phyloP scores from a whole-genome alignment of 257 asterid species.

The Pogostemon cablin region DNA sequence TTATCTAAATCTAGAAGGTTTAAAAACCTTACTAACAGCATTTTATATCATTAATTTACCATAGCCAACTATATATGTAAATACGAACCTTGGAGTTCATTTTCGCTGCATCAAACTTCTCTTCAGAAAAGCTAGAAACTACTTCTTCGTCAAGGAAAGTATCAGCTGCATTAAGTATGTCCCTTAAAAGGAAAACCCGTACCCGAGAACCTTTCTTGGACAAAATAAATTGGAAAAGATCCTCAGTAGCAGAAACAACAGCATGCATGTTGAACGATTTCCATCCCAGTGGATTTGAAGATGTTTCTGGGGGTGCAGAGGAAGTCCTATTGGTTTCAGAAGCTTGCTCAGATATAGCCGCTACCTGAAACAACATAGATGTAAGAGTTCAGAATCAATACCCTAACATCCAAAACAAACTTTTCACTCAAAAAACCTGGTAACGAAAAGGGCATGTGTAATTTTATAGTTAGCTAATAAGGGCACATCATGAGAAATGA shows the following conservation, averaged over 20 bases:
- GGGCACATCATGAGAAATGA: too few relatives aligned
- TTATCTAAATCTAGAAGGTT: too few relatives aligned
- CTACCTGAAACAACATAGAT: slow-evolving; percentile 52
- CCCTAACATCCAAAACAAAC: slow-evolving; percentile 8
- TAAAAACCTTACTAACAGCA: too few relatives aligned
- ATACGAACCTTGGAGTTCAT: slow-evolving; percentile 58
- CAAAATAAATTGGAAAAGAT: slow-evolving; percentile 77
- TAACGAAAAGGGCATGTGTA: not conserved
- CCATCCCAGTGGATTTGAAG: slow-evolving; percentile 61
- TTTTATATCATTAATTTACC: too few relatives aligned
- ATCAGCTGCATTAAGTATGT: slow-evolving; percentile 71
- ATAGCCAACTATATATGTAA: not conserved
- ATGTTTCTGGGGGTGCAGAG: slow-evolving; percentile 30
- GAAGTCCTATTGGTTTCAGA: slow-evolving; percentile 48
- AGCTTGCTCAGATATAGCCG: slow-evolving; percentile 79
- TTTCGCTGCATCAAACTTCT: slow-evolving; percentile 37
- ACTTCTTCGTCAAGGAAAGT: slow-evolving; percentile 67
- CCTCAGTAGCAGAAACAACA: slow-evolving; percentile 92
- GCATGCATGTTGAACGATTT: slow-evolving; percentile 77
- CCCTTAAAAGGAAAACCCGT: slow-evolving; percentile 79
- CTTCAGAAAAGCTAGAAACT: slow-evolving; percentile 41
- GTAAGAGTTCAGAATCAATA: not conserved
- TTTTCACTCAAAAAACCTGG: not conserved
- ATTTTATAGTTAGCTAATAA: not conserved
- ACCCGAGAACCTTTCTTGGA: slow-evolving; percentile 84